Evolutionary conservation across 768 basidiomycete genomes (phyloP), one percentile per base, ranked within the genome.

Genomic region (Scleroderma bovista): DNA sequence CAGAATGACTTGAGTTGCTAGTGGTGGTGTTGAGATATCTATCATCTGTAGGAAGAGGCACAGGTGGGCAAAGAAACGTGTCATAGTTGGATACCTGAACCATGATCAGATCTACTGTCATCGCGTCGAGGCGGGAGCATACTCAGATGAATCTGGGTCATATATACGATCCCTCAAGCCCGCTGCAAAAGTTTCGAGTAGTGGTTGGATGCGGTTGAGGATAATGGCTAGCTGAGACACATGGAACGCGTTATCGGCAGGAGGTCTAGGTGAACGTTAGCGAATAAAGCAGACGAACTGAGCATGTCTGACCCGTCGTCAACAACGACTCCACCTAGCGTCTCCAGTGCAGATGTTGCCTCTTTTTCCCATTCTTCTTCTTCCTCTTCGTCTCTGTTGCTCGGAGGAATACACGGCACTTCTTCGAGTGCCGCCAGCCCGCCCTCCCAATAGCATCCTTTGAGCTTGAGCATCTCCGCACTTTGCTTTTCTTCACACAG

Each of bases 61-160:
- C 20, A 98, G 72, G 61, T 99, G 95, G 0, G 93, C 87, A 60
- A 95, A 96, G 71, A 98, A 99, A 3, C 93, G 84, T 40, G 80
- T 82, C 75, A 90, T 77, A 0, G 78, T 75, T 1, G 81, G 73
- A 59, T 86, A 87, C 55, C 86, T 88, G 48, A 45, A 24, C 12
- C 17, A 50, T 40, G 23, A 13, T 50, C 50, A 51, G 15, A 41
- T 54, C 3, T 49, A 23, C 10, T 23, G 26, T 29, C 22, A 38
- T 32, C 9, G 13, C 6, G 22, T 32, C 11, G 38, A 26, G 19
- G 19, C n/a, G 31, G 40, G 7, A 6, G 68, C 83, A 37, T 55
- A 86, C 86, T 88, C 84, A 31, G 73, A 72, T 0, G 79, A 75
- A 20, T 70, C 60, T 10, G 65, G 62, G 19, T 71, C 66, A 50